phyloP scores from a whole-genome alignment of 495 filamentous ascomycete genomes.

The Trichocladium uniseriatum region DNA sequence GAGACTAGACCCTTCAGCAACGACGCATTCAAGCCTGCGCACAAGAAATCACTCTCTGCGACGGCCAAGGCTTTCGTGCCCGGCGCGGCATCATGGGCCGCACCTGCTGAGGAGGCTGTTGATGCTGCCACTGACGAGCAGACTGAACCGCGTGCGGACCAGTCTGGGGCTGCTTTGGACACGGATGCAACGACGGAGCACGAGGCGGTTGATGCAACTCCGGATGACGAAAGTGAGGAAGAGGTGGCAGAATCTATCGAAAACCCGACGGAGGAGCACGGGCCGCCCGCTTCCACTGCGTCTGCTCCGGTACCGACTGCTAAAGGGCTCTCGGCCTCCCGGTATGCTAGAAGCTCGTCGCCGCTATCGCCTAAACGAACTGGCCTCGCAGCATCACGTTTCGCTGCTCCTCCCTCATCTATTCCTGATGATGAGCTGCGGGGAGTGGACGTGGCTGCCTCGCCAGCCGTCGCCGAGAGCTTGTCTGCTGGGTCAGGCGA shows the following conservation, averaged over 20 bases:
- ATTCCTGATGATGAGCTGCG: conserved; percentile 11
- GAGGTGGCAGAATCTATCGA: conserved; percentile 11
- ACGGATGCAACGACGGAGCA: conserved; percentile 14
- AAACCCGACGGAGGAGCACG: conserved; percentile 7
- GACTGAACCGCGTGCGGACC: conserved; percentile 28
- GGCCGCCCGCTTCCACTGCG: neutral
- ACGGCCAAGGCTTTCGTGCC: conserved; percentile 59
- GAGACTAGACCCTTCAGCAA: conserved; percentile 34
- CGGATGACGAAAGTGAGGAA: neutral
- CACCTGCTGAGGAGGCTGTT: conserved; percentile 23
- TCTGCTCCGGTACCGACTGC: conserved; percentile 8
- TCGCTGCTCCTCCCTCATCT: conserved; percentile 18
- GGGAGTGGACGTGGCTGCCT: conserved; percentile 9
- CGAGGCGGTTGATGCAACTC: neutral
- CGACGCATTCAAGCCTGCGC: conserved; percentile 33
- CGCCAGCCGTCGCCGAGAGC: conserved; percentile 4
- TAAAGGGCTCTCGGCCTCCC: conserved; percentile 33
- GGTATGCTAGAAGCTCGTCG: conserved; percentile 29
- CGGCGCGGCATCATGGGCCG: conserved; percentile 38
- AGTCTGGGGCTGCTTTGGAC: conserved; percentile 13
- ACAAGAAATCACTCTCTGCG: conserved; percentile 55
- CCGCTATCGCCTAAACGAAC: conserved; percentile 28
- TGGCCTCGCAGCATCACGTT: conserved; percentile 28
- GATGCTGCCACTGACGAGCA: conserved; percentile 31
- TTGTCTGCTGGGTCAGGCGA: conserved; percentile 4